Conservation (phyloP, 2,329 filamentous ascomycete genomes). For the Myriosclerotinia curreyana region DNA sequence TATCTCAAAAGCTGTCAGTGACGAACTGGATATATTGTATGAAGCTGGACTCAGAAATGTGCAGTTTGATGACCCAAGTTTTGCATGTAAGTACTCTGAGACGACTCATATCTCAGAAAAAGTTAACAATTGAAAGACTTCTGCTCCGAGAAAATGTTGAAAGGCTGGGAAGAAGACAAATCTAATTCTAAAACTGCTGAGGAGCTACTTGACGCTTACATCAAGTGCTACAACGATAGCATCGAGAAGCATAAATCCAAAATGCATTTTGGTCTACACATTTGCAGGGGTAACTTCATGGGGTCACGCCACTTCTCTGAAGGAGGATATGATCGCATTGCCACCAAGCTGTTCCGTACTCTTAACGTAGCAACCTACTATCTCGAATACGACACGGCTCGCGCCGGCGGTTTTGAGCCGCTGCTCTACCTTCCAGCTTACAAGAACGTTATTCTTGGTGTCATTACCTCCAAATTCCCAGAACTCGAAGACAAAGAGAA, state of each 20-base stretch:
- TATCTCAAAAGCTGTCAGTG: conserved; percentile 52
- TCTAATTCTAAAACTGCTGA: conserved; percentile 62
- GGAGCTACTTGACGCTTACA: conserved; percentile 71
- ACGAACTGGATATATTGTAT: conserved; percentile 52
- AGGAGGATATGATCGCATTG: conserved; percentile 65
- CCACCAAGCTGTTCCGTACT: conserved; percentile 61
- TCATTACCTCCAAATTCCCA: conserved; percentile 61
- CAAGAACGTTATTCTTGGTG: conserved; percentile 64
- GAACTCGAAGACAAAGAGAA: conserved; percentile 62
- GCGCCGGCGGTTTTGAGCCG: conserved; percentile 64
- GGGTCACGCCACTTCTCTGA: conserved; percentile 64
- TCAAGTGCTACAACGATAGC: conserved; percentile 72
- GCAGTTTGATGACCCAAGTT: conserved; percentile 56
- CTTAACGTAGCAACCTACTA: conserved; percentile 66
- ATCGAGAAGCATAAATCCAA: conserved; percentile 62
- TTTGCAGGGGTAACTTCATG: conserved; percentile 69
- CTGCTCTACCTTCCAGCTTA: conserved; percentile 57
- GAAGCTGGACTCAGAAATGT: conserved; percentile 53
- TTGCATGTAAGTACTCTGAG: conserved; percentile 47
- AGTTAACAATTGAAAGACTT: conserved; percentile 48
- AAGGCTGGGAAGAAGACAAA: conserved; percentile 60
- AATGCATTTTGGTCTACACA: conserved; percentile 75
- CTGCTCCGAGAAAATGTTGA: conserved; percentile 68
- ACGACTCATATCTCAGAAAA: conserved; percentile 21
- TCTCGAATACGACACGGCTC: conserved; percentile 65